Percentiles rank a stretch among this genome's conserved stretches.
Conservation (phyloP, 2,329 filamentous ascomycete species). For the Atkinsonella texensis region DNA sequence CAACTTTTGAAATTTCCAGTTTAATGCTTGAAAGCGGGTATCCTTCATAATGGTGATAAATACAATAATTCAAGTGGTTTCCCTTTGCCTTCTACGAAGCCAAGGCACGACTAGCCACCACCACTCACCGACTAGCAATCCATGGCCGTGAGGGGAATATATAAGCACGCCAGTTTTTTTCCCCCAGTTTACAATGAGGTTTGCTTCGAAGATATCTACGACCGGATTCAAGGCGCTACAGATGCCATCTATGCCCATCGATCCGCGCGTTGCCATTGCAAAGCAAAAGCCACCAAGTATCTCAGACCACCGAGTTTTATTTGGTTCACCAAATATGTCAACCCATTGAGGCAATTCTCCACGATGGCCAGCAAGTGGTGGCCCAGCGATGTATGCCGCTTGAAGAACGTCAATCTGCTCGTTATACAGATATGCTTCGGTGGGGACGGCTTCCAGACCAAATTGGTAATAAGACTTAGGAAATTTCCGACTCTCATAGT, state of each 20-base stretch:
- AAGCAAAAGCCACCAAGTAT: conserved; percentile 51
- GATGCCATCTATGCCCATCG: conserved; percentile 40
- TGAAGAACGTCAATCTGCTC: conserved; percentile 33
- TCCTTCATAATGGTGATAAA: not conserved
- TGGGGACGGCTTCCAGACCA: conserved; percentile 46
- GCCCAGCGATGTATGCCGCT: conserved; percentile 21
- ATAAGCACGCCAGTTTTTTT: conserved; percentile 38
- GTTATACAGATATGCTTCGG: conserved; percentile 49
- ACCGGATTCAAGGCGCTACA: conserved; percentile 43
- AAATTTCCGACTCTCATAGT: conserved; percentile 59
- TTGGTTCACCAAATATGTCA: conserved; percentile 50
- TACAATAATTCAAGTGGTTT: not conserved
- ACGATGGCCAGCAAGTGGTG: conserved; percentile 29
- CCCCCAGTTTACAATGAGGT: conserved; percentile 48
- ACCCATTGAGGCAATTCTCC: conserved; percentile 59
- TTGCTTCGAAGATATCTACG: conserved; percentile 51
- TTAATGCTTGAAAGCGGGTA: too few species aligned
- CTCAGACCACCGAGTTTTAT: conserved; percentile 51
- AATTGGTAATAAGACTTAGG: conserved; percentile 56
- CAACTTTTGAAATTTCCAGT: too few species aligned
- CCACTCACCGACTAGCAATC: conserved; percentile 45
- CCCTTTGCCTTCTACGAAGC: conserved; percentile 8
- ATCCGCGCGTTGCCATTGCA: conserved; percentile 48
- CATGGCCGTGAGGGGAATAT: conserved; percentile 26
- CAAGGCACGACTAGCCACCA: conserved; percentile 49